These are phyloP conservation scores for Barnettozyma californica DNA, from an alignment of 805 yeast species.

Conservation along the genomic window DNA sequence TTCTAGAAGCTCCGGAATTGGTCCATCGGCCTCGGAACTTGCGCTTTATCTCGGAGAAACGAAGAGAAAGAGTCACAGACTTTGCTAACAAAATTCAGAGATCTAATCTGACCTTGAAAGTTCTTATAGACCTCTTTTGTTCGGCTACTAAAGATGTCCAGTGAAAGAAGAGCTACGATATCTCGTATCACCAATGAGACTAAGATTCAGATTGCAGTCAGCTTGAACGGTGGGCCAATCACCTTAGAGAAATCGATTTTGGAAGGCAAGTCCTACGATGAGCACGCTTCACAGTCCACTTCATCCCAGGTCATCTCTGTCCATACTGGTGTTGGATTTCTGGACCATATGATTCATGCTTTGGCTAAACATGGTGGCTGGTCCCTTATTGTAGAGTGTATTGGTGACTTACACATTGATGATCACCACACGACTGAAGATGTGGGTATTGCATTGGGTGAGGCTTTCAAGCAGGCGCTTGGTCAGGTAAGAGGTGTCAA, in stretches of 20 bases:
- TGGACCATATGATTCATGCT: conserved; percentile 97
- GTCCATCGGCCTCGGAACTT: neutral
- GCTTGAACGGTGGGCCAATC: conserved; percentile 81
- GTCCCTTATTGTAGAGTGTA: conserved; percentile 84
- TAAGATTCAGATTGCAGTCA: conserved; percentile 77
- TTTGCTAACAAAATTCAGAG: neutral
- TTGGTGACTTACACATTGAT: conserved; percentile 92
- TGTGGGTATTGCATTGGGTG: conserved; percentile 87
- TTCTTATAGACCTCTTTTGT: neutral
- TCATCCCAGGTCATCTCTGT: conserved; percentile 69
- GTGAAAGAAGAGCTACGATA: conserved; percentile 30
- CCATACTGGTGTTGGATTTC: conserved; percentile 89
- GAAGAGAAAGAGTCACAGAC: neutral
- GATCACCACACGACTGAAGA: conserved; percentile 98
- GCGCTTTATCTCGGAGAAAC: neutral
- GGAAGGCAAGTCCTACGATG: conserved; percentile 28
- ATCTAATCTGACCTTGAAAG: neutral
- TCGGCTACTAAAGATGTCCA: neutral
- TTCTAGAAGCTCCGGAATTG: neutral
- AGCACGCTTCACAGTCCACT: conserved; percentile 67
- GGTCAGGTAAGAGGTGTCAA: conserved; percentile 89
- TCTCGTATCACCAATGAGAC: conserved; percentile 86
- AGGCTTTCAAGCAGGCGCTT: conserved; percentile 82
- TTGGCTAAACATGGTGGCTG: conserved; percentile 96
- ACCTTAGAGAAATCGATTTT: conserved; percentile 57